Conservation (phyloP, 345 rosid species). For the Pelargonium nanum region DNA sequence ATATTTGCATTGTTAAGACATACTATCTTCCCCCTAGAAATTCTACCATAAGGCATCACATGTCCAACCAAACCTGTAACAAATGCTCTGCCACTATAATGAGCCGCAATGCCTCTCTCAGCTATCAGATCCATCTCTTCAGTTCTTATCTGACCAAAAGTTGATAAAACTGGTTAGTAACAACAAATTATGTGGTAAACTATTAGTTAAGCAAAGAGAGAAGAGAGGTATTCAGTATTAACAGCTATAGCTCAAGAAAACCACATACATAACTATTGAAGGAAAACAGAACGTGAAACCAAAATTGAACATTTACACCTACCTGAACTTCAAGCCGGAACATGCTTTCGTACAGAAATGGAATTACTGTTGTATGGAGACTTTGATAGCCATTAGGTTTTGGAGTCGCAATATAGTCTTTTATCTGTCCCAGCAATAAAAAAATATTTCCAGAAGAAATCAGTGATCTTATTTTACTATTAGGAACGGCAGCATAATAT, state of each 20-base stretch:
- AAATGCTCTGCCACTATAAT: constrained; percentile 80
- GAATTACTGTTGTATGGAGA: constrained; percentile 86
- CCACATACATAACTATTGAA: not conserved
- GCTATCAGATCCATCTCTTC: constrained; percentile 98
- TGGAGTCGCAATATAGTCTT: constrained; percentile 96
- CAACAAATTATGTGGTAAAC: not conserved
- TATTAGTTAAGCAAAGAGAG: not conserved
- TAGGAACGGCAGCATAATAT: not conserved
- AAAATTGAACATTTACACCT: constrained; percentile 11
- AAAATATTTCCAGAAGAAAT: constrained; percentile 5
- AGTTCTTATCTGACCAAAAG: constrained; percentile 67
- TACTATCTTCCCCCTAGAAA: constrained; percentile 64
- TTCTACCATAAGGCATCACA: constrained; percentile 51
- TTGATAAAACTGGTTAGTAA: not conserved
- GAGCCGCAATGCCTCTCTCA: constrained; percentile 95
- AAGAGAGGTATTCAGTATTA: not conserved
- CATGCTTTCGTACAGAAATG: constrained; percentile 86
- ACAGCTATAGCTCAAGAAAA: not conserved
- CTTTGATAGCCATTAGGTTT: constrained; percentile 99
- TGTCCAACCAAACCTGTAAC: constrained; percentile 69
- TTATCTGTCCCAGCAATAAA: constrained; percentile 46
- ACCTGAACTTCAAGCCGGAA: constrained; percentile 87
- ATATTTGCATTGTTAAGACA: constrained; percentile 85
- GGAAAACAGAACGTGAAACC: constrained; percentile 6
- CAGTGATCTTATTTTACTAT: not conserved